Percentiles rank a stretch among this genome's conserved stretches.
Evolutionary conservation across 2,329 filamentous ascomycete species (phyloP).

Genomic region (Aulographum hederae): DNA sequence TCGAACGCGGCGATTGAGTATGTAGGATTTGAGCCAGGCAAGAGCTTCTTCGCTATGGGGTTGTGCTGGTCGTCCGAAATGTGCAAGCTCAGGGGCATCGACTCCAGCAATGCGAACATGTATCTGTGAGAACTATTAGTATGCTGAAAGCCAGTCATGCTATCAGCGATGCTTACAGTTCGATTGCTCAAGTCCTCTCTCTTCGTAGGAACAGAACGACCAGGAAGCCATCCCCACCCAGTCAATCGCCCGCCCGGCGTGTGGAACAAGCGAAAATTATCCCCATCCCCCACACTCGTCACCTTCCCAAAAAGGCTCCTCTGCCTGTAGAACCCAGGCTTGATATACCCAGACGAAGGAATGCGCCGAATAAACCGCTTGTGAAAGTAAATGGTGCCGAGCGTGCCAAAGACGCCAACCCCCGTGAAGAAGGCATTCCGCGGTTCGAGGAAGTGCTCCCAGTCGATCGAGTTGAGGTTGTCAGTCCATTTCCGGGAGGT

Average conservation of each 20-base stretch:
- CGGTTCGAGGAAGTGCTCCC: slow-evolving; percentile 36
- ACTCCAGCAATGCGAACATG: slow-evolving; percentile 78
- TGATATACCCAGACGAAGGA: slow-evolving; percentile 57
- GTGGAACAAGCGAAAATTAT: slow-evolving; percentile 88
- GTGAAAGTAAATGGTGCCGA: slow-evolving; percentile 42
- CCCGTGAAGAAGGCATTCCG: slow-evolving; percentile 34
- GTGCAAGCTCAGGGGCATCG: slow-evolving; percentile 81
- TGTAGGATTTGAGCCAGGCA: slow-evolving; percentile 56
- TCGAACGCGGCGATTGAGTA: slow-evolving; percentile 56
- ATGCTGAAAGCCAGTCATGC: neutral
- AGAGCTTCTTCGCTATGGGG: slow-evolving; percentile 69
- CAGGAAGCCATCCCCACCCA: slow-evolving; percentile 82
- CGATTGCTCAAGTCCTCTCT: slow-evolving; percentile 53
- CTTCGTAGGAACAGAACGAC: slow-evolving; percentile 49
- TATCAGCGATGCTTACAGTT: slow-evolving; percentile 40
- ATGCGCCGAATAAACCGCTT: slow-evolving; percentile 63
- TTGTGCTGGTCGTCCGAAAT: slow-evolving; percentile 80
- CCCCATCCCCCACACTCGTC: slow-evolving; percentile 88
- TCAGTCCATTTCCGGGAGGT: neutral
- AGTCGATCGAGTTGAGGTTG: slow-evolving; percentile 23
- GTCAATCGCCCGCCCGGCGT: slow-evolving; percentile 75
- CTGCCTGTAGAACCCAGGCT: slow-evolving; percentile 53
- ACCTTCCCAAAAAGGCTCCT: slow-evolving; percentile 69
- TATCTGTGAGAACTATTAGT: slow-evolving; percentile 35
- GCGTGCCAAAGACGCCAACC: slow-evolving; percentile 35